Evolutionary conservation across 2,329 filamentous ascomycete species (phyloP).

Genomic region (Acrodontium crateriforme): DNA sequence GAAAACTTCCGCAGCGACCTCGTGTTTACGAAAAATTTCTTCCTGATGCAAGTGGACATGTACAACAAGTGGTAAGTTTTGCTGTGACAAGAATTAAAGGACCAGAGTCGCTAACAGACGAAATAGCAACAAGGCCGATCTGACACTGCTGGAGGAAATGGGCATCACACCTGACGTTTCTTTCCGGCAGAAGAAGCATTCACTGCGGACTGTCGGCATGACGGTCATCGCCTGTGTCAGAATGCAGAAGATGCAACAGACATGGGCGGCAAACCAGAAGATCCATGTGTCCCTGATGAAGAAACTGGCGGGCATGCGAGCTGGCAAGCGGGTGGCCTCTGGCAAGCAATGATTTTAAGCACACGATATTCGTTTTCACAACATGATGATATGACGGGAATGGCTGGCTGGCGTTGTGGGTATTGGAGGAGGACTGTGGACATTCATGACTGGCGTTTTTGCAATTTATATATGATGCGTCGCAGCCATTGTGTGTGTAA

Average conservation of each 20-base stretch:
- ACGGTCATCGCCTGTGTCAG: slow-evolving; percentile 37
- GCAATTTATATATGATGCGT: no score
- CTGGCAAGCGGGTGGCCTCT: no score
- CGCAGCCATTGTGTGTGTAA: no score
- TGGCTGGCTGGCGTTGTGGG: no score
- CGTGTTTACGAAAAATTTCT: slow-evolving; percentile 74
- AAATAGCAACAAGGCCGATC: slow-evolving; percentile 76
- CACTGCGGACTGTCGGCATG: slow-evolving; percentile 34
- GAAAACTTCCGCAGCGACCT: slow-evolving; percentile 65
- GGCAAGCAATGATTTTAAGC: no score
- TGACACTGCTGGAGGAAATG: slow-evolving; percentile 73
- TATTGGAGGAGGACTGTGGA: background rate
- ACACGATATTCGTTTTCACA: no score
- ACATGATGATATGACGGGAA: no score
- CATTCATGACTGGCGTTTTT: no score
- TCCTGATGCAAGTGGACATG: slow-evolving; percentile 65
- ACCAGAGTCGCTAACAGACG: no score
- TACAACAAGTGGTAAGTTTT: slow-evolving; percentile 75
- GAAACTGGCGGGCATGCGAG: slow-evolving; percentile 35
- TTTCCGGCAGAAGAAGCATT: slow-evolving; percentile 30
- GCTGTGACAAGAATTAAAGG: no score
- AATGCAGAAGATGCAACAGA: slow-evolving; percentile 35
- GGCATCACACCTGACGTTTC: slow-evolving; percentile 45
- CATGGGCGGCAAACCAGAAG: slow-evolving; percentile 38
- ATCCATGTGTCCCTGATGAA: slow-evolving; percentile 32